phyloP scores from a whole-genome alignment of 192 early-diverging fungal species.

The Podila epigama region DNA sequence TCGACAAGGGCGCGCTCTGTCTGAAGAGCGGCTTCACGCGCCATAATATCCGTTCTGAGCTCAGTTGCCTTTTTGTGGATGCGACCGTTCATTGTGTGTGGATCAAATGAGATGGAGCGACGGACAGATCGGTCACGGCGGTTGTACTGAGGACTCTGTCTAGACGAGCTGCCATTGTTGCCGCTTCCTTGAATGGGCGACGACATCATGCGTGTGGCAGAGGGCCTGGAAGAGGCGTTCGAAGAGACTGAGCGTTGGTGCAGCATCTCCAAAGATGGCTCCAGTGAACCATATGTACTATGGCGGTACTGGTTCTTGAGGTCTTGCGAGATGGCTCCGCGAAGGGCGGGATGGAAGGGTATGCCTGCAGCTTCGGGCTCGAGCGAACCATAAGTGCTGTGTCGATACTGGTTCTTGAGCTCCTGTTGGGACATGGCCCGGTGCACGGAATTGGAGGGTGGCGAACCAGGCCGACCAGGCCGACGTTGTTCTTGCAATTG shows the following conservation, averaged over 20 bases:
- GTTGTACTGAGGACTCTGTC: neutral
- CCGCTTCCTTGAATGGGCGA: too few relatives aligned
- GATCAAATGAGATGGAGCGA: slow-evolving; percentile 22
- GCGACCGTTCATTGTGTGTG: slow-evolving; percentile 2
- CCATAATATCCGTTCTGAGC: slow-evolving; percentile 7
- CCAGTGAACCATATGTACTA: neutral
- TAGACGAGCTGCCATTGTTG: slow-evolving; percentile 1
- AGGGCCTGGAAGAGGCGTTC: too few relatives aligned
- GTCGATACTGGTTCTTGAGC: neutral
- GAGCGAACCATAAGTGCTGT: neutral
- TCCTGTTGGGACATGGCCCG: slow-evolving; percentile 25
- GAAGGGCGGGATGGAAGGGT: neutral
- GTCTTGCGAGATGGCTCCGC: slow-evolving; percentile 18
- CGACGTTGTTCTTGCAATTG: slow-evolving; percentile 22
- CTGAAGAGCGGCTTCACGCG: slow-evolving; percentile 10
- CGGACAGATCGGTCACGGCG: slow-evolving; percentile 27
- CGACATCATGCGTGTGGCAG: too few relatives aligned
- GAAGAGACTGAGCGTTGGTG: too few relatives aligned
- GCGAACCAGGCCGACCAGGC: neutral
- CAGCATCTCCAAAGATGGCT: too few relatives aligned
- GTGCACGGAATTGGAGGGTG: neutral
- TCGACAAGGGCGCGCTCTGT: slow-evolving; percentile 14
- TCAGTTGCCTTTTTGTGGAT: neutral
- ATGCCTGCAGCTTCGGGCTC: too few relatives aligned
- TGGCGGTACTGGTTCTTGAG: neutral